phyloP scores from a whole-genome alignment of 805 yeast genomes.

The Candida ponderosae region DNA sequence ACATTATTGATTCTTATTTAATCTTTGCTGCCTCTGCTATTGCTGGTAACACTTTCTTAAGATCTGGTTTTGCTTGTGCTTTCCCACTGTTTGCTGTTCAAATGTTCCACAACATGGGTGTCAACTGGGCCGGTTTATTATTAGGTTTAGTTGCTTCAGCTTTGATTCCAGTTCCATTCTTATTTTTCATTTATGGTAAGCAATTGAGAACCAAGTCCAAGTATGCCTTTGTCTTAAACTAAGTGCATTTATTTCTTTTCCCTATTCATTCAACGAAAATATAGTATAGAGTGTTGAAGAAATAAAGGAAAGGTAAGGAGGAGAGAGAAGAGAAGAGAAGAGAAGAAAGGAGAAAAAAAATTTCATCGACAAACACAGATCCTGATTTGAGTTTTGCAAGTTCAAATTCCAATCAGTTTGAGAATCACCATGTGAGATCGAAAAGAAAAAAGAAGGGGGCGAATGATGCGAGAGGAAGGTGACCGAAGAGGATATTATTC shows the following conservation, averaged over 20 bases:
- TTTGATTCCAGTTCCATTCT: conserved; percentile 61
- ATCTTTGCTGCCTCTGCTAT: conserved; percentile 71
- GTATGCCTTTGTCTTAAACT: conserved; percentile 36
- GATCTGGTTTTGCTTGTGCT: conserved; percentile 52
- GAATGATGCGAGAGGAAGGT: too few species aligned
- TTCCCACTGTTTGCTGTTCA: conserved; percentile 53
- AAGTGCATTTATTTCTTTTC: not conserved
- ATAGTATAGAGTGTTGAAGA: too few species aligned
- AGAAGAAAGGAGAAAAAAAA: too few species aligned
- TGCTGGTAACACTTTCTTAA: conserved; percentile 54
- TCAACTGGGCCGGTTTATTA: conserved; percentile 73
- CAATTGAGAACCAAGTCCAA: conserved; percentile 48
- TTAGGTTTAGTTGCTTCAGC: conserved; percentile 53
- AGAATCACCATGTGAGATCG: too few species aligned
- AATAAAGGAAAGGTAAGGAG: too few species aligned
- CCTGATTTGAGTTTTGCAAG: too few species aligned
- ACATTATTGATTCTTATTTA: conserved; percentile 65
- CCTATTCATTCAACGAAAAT: too few species aligned
- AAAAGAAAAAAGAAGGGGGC: too few species aligned
- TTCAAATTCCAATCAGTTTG: too few species aligned
- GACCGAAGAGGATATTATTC: too few species aligned
- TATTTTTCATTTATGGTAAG: conserved; percentile 54
- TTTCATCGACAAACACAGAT: too few species aligned
- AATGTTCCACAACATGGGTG: conserved; percentile 47
- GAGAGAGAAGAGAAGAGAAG: too few species aligned